Conservation (phyloP, 2,329 filamentous ascomycete genomes). For the Stachybotrys elegans region DNA sequence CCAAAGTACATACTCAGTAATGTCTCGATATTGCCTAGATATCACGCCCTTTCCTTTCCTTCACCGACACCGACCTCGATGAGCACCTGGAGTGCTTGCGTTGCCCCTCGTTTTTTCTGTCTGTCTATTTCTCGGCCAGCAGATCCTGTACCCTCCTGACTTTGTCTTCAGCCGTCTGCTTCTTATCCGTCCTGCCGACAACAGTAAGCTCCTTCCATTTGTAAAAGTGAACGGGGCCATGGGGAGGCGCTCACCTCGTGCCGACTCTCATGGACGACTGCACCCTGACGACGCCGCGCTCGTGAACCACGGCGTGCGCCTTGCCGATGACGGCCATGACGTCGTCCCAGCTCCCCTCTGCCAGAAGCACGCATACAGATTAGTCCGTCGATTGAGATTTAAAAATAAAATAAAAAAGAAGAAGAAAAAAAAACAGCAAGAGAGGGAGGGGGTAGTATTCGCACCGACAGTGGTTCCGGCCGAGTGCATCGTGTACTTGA, state of each 20-base stretch:
- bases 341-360: slow-evolving; percentile 90
- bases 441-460: no score
- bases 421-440: slow-evolving; percentile 2
- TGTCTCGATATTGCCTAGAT: no score
- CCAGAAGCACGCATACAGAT: slow-evolving; percentile 4
- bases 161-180: slow-evolving; percentile 76
- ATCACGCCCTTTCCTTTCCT: no score
- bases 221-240: not conserved
- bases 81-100: no score
- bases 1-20: no score
- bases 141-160: slow-evolving; percentile 56
- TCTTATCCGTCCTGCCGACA: slow-evolving; percentile 69
- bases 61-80: no score
- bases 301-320: slow-evolving; percentile 73
- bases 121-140: slow-evolving; percentile 24
- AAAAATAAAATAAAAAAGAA: not conserved
- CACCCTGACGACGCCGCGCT: slow-evolving; percentile 72
- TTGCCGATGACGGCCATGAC: slow-evolving; percentile 84
- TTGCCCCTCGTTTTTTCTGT: no score
- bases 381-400: no score
- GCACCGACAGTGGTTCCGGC: slow-evolving; percentile 88
- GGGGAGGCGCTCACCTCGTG: slow-evolving; percentile 57
- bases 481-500: slow-evolving; percentile 86
- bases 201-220: not conserved
- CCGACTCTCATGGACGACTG: slow-evolving; percentile 87